These are phyloP conservation scores for Yamadazyma tumulicola DNA, from an alignment of 805 yeast species.

Conservation along the genomic window DNA sequence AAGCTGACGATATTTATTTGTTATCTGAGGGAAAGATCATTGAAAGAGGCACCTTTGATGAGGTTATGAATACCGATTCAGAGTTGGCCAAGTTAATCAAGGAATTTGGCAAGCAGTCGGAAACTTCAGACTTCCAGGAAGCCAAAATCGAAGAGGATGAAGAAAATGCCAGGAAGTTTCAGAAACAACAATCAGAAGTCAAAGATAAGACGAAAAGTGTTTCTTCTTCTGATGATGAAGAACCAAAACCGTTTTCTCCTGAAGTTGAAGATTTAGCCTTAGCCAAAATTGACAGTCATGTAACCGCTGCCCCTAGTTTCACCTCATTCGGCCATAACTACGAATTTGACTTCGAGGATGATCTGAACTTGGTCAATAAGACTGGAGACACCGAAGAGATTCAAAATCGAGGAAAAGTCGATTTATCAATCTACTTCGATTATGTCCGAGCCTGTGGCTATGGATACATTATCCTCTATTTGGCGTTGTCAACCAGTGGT, in stretches of 20 bases:
- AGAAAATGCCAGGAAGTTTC: conserved; percentile 13
- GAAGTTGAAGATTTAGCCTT: conserved; percentile 13
- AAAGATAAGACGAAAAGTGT: conserved; percentile 12
- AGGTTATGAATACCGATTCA: conserved; percentile 39
- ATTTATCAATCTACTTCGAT: conserved; percentile 24
- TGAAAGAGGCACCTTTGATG: conserved; percentile 48
- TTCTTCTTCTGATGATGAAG: conserved; percentile 12
- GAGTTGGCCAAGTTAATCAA: conserved; percentile 29
- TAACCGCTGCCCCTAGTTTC: conserved; percentile 24
- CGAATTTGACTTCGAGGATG: conserved; percentile 24
- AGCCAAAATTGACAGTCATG: conserved; percentile 7
- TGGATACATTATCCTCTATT: conserved; percentile 21
- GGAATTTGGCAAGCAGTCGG: conserved; percentile 26
- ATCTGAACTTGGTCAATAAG: conserved; percentile 9
- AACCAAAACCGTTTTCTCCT: conserved; percentile 8
- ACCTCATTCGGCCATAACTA: conserved; percentile 33
- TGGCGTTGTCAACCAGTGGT: conserved; percentile 18
- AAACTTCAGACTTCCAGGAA: conserved; percentile 15
- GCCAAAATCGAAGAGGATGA: conserved; percentile 14
- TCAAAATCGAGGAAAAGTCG: conserved; percentile 25
- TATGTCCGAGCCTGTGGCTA: conserved; percentile 33
- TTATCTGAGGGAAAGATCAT: conserved; percentile 25
- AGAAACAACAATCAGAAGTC: conserved; percentile 14
- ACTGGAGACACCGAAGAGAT: conserved; percentile 27
- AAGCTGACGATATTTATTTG: conserved; percentile 31